phyloP scores from a whole-genome alignment of 352 stramenopile genomes.

The Pythium myriotylum region DNA sequence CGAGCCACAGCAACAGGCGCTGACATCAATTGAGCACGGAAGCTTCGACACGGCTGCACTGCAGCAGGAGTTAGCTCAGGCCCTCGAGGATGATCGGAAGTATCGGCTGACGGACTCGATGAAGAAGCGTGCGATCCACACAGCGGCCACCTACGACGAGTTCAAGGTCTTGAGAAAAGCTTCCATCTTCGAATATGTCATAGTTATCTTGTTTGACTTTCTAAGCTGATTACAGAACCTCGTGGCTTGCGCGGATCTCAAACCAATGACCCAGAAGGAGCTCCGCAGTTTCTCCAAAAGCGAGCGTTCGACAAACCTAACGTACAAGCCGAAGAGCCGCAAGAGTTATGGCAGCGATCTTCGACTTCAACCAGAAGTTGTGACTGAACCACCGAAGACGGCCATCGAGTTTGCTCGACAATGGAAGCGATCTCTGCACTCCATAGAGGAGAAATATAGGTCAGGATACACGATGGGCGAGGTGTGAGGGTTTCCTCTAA shows the following conservation, averaged over 20 bases:
- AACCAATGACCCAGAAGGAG: constrained; percentile 77
- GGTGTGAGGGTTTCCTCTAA: constrained; percentile 19
- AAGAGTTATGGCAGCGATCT: constrained; percentile 35
- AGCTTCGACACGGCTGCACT: constrained; percentile 74
- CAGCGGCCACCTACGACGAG: constrained; percentile 81
- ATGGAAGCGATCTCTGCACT: constrained; percentile 70
- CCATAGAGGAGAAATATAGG: constrained; percentile 50
- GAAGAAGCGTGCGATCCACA: constrained; percentile 90
- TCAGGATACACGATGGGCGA: not conserved
- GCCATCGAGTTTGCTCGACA: constrained; percentile 69
- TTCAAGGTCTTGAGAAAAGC: constrained; percentile 67
- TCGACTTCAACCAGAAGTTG: constrained; percentile 28
- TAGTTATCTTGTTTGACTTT: too few relatives aligned
- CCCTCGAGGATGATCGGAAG: constrained; percentile 78
- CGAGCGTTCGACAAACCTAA: constrained; percentile 64
- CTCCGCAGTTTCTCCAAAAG: constrained; percentile 55
- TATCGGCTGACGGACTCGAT: constrained; percentile 87
- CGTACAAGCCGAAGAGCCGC: constrained; percentile 39
- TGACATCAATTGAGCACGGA: constrained; percentile 80
- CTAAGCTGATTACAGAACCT: too few relatives aligned
- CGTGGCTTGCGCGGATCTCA: constrained; percentile 82
- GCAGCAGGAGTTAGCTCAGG: constrained; percentile 68
- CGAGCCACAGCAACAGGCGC: constrained; percentile 26
- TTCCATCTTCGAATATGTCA: too few relatives aligned
- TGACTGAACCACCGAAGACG: constrained; percentile 37